A percentile compares a stretch with the other conserved stretches of the same genome.
These are phyloP conservation scores for Coprinopsis strossmayeri DNA, from an alignment of 768 basidiomycete species.

Conservation along the genomic window DNA sequence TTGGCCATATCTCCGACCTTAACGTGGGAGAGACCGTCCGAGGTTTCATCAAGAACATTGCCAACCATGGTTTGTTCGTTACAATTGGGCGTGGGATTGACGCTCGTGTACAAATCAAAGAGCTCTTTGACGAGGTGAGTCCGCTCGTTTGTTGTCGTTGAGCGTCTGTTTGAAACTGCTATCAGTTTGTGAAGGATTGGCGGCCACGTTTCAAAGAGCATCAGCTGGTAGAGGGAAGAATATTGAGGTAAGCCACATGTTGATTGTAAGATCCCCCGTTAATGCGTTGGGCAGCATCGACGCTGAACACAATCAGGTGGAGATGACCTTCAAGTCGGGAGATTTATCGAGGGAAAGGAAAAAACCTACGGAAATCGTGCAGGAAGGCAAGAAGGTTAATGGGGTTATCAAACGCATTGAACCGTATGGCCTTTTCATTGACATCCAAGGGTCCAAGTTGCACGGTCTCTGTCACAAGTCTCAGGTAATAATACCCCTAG, in stretches of 20 bases:
- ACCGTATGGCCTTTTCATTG: constrained; percentile 88
- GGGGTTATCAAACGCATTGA: constrained; percentile 79
- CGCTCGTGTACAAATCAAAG: constrained; percentile 88
- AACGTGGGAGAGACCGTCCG: constrained; percentile 70
- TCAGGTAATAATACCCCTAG: constrained; percentile 50
- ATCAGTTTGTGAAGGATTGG: constrained; percentile 94
- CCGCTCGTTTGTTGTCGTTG: too few relatives aligned
- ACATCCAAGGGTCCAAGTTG: constrained; percentile 78
- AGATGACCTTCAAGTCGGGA: constrained; percentile 82
- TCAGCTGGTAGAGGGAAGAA: constrained; percentile 83
- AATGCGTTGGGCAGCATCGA: constrained; percentile 51
- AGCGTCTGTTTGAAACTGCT: neutral
- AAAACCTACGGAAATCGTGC: constrained; percentile 47
- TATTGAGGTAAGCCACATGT: constrained; percentile 49
- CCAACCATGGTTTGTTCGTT: constrained; percentile 86
- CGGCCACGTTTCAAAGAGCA: constrained; percentile 70
- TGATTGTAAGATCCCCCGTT: neutral
- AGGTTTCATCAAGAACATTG: constrained; percentile 86
- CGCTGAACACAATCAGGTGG: constrained; percentile 67
- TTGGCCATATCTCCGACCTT: constrained; percentile 53
- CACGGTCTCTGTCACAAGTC: constrained; percentile 93
- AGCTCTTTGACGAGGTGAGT: constrained; percentile 80
- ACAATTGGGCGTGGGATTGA: constrained; percentile 78
- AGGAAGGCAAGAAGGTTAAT: constrained; percentile 73
- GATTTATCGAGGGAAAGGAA: constrained; percentile 34